Base-by-base conservation (phyloP, 352 stramenopile genomes). In the Thalassiosira livingstoniorum region DNA sequence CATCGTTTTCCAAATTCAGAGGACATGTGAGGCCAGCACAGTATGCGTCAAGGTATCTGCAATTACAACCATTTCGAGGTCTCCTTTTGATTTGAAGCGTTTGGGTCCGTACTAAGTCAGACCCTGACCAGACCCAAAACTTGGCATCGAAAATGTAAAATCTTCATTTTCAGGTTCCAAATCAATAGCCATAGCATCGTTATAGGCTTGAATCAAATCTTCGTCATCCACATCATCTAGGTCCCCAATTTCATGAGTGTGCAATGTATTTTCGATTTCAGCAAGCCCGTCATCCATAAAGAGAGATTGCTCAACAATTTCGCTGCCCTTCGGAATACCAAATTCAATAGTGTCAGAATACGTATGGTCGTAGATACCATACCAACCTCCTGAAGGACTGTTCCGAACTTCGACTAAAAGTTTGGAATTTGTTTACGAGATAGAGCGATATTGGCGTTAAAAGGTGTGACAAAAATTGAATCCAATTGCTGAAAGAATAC, bases 241-340 rank as follows among this genome's bases (percentile, higher is more conserved):
- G 13, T 75, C 51, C 4, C 62, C 34, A 4, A 63, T 39, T 10
- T 27, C 23, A 37, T n/a, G 61, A 58, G 65, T 54, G 25, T 70
- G 42, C 32, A 58, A 4, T 31, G 35, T 67, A 4, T 83, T 72
- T 43, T 87, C 80, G 37, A 87, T 87, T 75, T 87, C 74, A 47
- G 79, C 57, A 34, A 87, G 61, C 31, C 66, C 80, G 65, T 83
- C 80, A 21, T 87, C 80, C 80, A 87, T 87, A 58, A 87, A 87
- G 18, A 87, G 55, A n/a, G 80, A 87, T 66, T 87, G 61, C 37
- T 83, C 58, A 5, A 75, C 61, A 31, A 87, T 65, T 60, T 77
- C 53, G 13, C 73, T 62, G 45, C 10, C 13, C 29, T 35, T 29
- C 42, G 51, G 27, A 45, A 39, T 39, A 23, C 80, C 74, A 58